A percentile compares a stretch with the other conserved stretches of the same genome.
Conservation (phyloP, 2,329 filamentous ascomycete genomes). For the Pyricularia pennisetigena region DNA sequence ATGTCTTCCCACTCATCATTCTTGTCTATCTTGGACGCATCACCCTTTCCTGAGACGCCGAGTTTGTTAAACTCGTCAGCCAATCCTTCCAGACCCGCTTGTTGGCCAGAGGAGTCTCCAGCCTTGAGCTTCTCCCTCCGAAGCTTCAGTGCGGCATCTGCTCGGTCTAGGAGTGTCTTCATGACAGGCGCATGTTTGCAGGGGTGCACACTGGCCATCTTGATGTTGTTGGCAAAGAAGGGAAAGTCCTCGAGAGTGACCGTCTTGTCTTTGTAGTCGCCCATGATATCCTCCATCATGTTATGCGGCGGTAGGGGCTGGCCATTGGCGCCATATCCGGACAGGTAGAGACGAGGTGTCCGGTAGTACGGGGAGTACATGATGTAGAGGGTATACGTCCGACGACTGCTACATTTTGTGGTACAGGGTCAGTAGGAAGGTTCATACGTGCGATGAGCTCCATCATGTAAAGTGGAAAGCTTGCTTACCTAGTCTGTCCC, state of each 20-base stretch:
- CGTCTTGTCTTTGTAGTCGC: conserved; percentile 56
- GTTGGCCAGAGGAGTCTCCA: background rate
- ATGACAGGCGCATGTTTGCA: conserved; percentile 97
- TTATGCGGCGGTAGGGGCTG: conserved; percentile 34
- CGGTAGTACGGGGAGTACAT: conserved; percentile 96
- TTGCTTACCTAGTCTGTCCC: conserved; percentile 37
- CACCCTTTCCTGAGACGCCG: conserved; percentile 28
- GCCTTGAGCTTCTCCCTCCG: conserved; percentile 68
- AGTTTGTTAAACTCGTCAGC: conserved; percentile 69
- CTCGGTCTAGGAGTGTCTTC: conserved; percentile 93
- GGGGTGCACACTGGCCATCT: conserved; percentile 94
- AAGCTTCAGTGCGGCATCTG: conserved; percentile 84
- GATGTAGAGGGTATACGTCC: conserved; percentile 98
- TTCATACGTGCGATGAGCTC: too few species aligned
- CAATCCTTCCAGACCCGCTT: conserved; percentile 68
- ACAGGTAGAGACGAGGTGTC: conserved; percentile 89
- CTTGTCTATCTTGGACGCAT: conserved; percentile 34
- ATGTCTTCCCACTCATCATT: conserved; percentile 59
- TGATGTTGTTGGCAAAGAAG: conserved; percentile 82
- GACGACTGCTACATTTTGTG: conserved; percentile 53
- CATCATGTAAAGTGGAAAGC: conserved; percentile 6
- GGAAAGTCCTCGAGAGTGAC: conserved; percentile 97
- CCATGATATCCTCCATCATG: conserved; percentile 30
- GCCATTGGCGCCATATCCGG: conserved; percentile 72
- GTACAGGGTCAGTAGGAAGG: background rate